phyloP scores from a whole-genome alignment of 2,329 filamentous ascomycete genomes.

The Fusarium stilboides region DNA sequence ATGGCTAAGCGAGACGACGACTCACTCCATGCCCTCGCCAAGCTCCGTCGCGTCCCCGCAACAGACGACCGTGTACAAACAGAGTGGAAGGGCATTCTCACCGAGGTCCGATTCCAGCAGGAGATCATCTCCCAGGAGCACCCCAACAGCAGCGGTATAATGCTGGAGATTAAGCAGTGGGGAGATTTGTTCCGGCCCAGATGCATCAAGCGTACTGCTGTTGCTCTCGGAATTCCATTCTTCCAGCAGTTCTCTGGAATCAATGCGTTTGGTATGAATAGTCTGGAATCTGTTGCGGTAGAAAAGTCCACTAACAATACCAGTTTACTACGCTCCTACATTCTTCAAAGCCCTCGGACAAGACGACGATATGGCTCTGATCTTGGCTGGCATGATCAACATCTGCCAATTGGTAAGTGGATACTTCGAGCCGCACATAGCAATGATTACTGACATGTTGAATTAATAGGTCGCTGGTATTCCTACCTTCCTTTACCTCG shows the following conservation, averaged over 20 bases:
- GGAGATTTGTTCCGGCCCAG: slow-evolving; percentile 16
- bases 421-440: neutral
- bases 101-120: slow-evolving; percentile 63
- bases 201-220: slow-evolving; percentile 10
- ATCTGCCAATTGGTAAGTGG: slow-evolving; percentile 51
- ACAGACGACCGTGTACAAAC: slow-evolving; percentile 60
- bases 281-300: neutral
- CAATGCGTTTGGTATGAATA: slow-evolving; percentile 2
- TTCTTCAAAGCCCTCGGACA: slow-evolving; percentile 51
- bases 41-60: slow-evolving; percentile 59
- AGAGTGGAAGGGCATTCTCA: slow-evolving; percentile 66
- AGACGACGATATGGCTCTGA: slow-evolving; percentile 48
- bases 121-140: slow-evolving; percentile 28
- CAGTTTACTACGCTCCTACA: slow-evolving; percentile 49
- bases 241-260: slow-evolving; percentile 48
- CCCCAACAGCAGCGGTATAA: neutral
- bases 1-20: slow-evolving; percentile 58
- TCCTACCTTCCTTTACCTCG: slow-evolving; percentile 50
- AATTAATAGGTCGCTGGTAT: slow-evolving; percentile 39
- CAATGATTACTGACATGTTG: too few species aligned
- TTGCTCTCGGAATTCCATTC: slow-evolving; percentile 42
- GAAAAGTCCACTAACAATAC: slow-evolving; percentile 32
- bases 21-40: slow-evolving; percentile 55
- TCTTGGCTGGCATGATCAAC: slow-evolving; percentile 55
- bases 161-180: slow-evolving; percentile 25